Conservation (phyloP, 441 rosid genomes). For the Francoa sonchifolia region DNA sequence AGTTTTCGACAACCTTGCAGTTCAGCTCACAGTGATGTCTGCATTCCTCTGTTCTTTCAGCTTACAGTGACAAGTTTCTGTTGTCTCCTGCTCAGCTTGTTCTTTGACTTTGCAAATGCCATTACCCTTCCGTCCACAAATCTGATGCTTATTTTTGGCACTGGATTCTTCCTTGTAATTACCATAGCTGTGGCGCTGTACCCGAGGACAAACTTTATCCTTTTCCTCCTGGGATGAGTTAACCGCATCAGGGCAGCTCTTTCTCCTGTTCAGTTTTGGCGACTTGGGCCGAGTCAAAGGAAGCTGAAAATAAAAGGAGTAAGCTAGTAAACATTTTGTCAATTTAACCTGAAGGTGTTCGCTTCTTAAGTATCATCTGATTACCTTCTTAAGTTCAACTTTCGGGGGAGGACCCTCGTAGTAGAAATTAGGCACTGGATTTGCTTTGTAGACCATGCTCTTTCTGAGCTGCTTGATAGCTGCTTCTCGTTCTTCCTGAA, state of each 20-base stretch:
- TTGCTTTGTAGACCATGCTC: constrained; percentile 71
- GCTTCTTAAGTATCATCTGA: background rate
- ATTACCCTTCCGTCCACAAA: constrained; percentile 22
- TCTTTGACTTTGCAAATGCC: constrained; percentile 26
- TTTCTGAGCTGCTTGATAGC: constrained; percentile 81
- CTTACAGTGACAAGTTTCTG: constrained; percentile 25
- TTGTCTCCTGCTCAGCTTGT: constrained; percentile 22
- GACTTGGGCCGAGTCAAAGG: constrained; percentile 83
- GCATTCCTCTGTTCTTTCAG: constrained; percentile 16
- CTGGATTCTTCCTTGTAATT: constrained; percentile 25
- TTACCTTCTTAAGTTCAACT: constrained; percentile 80
- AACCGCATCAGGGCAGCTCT: constrained; percentile 59
- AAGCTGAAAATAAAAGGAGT: constrained; percentile 26
- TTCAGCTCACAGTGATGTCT: constrained; percentile 23
- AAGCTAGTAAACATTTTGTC: constrained; percentile 4
- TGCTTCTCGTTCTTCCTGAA: constrained; percentile 93
- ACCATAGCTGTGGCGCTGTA: constrained; percentile 54
- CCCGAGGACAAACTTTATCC: constrained; percentile 31
- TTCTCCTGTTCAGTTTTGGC: constrained; percentile 69
- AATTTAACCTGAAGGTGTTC: too few species aligned
- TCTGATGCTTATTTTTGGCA: constrained; percentile 27
- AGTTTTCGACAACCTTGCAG: too few species aligned
- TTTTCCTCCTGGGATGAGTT: constrained; percentile 36
- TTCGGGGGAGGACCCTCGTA: constrained; percentile 82
- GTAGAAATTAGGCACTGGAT: constrained; percentile 92